phyloP scores from a whole-genome alignment of 495 filamentous ascomycete genomes.

The Aspergillus diversus region DNA sequence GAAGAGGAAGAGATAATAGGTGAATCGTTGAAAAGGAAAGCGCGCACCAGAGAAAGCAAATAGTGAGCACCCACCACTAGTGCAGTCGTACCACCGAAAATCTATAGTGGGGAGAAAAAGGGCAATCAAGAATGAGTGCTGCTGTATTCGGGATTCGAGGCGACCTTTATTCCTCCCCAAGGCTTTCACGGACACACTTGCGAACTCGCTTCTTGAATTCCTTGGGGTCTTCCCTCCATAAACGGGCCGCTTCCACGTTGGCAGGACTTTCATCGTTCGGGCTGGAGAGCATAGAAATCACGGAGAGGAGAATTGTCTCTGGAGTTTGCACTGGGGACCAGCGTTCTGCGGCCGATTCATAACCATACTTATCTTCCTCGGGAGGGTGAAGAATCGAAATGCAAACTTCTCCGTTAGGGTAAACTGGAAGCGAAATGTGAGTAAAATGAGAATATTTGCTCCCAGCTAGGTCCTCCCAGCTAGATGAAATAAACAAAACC shows the following conservation, averaged over 20 bases:
- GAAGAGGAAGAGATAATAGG: neutral
- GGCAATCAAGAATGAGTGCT: neutral
- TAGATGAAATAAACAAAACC: neutral
- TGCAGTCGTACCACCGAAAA: slow-evolving; percentile 12
- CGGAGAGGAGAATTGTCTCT: slow-evolving; percentile 89
- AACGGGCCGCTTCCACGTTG: slow-evolving; percentile 86
- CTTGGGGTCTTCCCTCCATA: slow-evolving; percentile 83
- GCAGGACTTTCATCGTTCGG: slow-evolving; percentile 96
- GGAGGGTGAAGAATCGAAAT: slow-evolving; percentile 97
- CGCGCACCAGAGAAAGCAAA: neutral
- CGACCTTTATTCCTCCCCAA: slow-evolving; percentile 66
- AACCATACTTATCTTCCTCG: slow-evolving; percentile 94
- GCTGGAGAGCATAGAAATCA: slow-evolving; percentile 89
- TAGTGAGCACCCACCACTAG: slow-evolving; percentile 26
- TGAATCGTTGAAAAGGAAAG: slow-evolving; percentile 2
- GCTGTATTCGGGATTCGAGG: neutral
- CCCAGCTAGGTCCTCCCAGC: neutral
- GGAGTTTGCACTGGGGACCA: slow-evolving; percentile 98
- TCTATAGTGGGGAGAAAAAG: slow-evolving; percentile 8
- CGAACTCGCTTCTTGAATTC: slow-evolving; percentile 79
- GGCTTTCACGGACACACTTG: slow-evolving; percentile 79
- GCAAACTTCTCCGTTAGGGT: slow-evolving; percentile 86
- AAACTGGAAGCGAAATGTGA: slow-evolving; percentile 58
- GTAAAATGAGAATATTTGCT: neutral
- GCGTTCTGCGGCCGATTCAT: slow-evolving; percentile 87